Evolutionary conservation across 257 asterid genomes (phyloP), one percentile per base, ranked within the genome.

Genomic region (Jacaranda copaia): DNA sequence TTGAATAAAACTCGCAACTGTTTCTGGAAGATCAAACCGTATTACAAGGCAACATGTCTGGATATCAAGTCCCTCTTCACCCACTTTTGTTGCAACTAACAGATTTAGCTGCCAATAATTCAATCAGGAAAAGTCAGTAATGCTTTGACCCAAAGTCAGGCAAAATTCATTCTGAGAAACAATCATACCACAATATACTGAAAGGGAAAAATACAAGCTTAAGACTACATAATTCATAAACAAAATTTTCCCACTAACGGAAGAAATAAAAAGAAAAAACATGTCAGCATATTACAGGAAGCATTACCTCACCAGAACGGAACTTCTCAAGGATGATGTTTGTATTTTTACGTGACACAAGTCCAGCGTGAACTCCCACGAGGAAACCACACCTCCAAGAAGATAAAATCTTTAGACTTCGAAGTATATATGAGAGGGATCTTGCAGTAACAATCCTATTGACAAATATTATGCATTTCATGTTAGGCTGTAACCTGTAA

Each of bases 11-110:
- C 99, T 96, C 80, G 99, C 83, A 81, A 93, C 94, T 42, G 98
- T 96, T 88, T 96, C 98, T 46, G 99, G 99, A 82, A 96, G 97
- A 88, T 96, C 99, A 83, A 93, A 93, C 64, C 99, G 93, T 81
- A 96, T 88, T n/a, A 96, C 99, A 39, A 96, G 97, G 89, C 98
- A 91, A 82, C 99, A 96, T 77, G 99, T 96, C 86, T 96, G 99
- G 74, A 96, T 96, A 86, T 96, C 98, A 79, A 96, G 98, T 72
- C 99, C 99, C 84, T 96, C 99, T 86, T 96, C 99, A 10, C 98
- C 99, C 75, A 96, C 99, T 85, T 96, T 96, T 77, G 99, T 96
- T 51, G 99, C 99, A 83, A 96, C 89, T 76, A 96, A 83, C 57
- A 96, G 92, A 88, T 96, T 96, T 55, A 93, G 88, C 99, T 95